Evolutionary conservation across 805 yeast genomes (phyloP).

Genomic region (Metschnikowia borealis): DNA sequence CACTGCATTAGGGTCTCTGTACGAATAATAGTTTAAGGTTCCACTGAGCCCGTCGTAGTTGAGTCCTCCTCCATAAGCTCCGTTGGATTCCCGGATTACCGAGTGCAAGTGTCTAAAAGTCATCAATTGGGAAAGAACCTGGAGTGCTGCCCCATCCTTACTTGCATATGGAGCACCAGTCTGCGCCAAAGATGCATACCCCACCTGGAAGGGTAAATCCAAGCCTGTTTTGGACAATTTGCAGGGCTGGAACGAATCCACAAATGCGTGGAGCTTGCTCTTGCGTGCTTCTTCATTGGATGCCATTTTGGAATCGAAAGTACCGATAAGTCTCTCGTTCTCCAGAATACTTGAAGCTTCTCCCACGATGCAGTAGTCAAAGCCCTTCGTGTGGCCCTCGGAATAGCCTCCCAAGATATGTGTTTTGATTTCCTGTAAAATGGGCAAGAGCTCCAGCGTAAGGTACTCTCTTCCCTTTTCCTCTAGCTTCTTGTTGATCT

Average conservation of each 20-base stretch:
- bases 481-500: slow-evolving; percentile 50
- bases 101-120: slow-evolving; percentile 83
- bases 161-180: slow-evolving; percentile 64
- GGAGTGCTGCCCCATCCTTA: slow-evolving; percentile 80
- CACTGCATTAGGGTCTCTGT: slow-evolving; percentile 87
- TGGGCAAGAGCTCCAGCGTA: slow-evolving; percentile 55
- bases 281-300: slow-evolving; percentile 8
- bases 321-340: slow-evolving; percentile 33
- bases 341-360: slow-evolving; percentile 38
- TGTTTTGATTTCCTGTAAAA: slow-evolving; percentile 49
- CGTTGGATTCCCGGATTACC: slow-evolving; percentile 91
- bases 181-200: slow-evolving; percentile 68
- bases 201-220: slow-evolving; percentile 82
- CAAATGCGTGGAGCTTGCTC: slow-evolving; percentile 17
- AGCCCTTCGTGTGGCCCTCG: slow-evolving; percentile 18
- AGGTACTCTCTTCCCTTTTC: slow-evolving; percentile 32
- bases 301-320: slow-evolving; percentile 27
- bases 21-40: slow-evolving; percentile 75
- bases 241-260: slow-evolving; percentile 14
- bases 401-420: slow-evolving; percentile 36
- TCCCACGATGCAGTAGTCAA: slow-evolving; percentile 57
- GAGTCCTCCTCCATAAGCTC: slow-evolving; percentile 98
- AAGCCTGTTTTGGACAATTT: slow-evolving; percentile 42
- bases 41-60: slow-evolving; percentile 80
- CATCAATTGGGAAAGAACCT: slow-evolving; percentile 72